Percentiles rank a stretch among this genome's conserved stretches.
phyloP scores from a whole-genome alignment of 306 rosid genomes.

The Acacia crassicarpa region DNA sequence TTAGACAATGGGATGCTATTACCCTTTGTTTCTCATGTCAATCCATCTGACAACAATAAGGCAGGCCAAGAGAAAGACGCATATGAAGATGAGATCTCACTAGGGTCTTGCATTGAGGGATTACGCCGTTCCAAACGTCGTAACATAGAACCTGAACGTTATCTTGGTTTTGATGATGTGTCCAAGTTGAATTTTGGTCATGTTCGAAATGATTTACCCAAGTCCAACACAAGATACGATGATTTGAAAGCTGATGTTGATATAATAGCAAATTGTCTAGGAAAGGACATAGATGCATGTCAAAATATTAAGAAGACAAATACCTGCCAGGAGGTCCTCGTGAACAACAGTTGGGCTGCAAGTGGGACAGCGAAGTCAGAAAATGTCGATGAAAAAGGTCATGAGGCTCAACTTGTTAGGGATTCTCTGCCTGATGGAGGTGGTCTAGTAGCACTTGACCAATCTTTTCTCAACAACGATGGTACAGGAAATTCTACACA shows the following conservation, averaged over 20 bases:
- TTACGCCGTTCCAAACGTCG: slow-evolving; percentile 90
- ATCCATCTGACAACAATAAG: slow-evolving; percentile 28
- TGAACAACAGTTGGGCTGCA: slow-evolving; percentile 32
- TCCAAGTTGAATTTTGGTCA: slow-evolving; percentile 62
- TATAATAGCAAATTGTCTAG: slow-evolving; percentile 20
- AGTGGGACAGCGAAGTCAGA: slow-evolving; percentile 32
- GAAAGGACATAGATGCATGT: slow-evolving; percentile 15
- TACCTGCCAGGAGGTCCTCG: slow-evolving; percentile 29
- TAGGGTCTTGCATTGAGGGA: slow-evolving; percentile 41
- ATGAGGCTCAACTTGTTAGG: slow-evolving; percentile 49
- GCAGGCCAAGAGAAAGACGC: slow-evolving; percentile 25
- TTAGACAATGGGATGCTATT: slow-evolving; percentile 46
- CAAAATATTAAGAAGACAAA: slow-evolving; percentile 22
- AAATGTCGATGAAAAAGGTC: slow-evolving; percentile 27
- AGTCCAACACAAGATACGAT: slow-evolving; percentile 40
- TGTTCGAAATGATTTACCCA: slow-evolving; percentile 56
- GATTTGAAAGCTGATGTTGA: slow-evolving; percentile 36
- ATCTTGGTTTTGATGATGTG: slow-evolving; percentile 57
- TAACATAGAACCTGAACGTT: slow-evolving; percentile 81
- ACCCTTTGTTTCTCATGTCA: slow-evolving; percentile 53
- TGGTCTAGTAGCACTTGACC: slow-evolving; percentile 42
- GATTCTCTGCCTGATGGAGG: slow-evolving; percentile 48
- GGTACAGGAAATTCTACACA: slow-evolving; percentile 34
- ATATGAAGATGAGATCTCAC: slow-evolving; percentile 33
- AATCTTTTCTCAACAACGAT: slow-evolving; percentile 27